phyloP scores from a whole-genome alignment of 768 basidiomycete genomes.

The Rubroboletus satanas region DNA sequence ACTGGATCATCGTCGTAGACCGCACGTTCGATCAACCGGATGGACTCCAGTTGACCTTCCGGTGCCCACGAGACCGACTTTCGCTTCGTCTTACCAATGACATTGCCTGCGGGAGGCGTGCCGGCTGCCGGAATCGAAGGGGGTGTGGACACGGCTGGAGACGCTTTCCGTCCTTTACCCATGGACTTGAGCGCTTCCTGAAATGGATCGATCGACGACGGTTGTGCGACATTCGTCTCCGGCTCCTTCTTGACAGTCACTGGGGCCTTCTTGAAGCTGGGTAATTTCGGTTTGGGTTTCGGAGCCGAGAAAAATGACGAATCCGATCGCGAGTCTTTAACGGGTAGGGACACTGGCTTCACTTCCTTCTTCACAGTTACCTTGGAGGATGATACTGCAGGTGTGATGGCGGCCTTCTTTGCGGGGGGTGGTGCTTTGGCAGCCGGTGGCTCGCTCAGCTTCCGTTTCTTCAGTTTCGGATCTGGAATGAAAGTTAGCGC shows the following conservation, averaged over 20 bases:
- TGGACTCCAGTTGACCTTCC: conserved; percentile 66
- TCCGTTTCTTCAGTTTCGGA: conserved; percentile 69
- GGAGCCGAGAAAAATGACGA: conserved; percentile 87
- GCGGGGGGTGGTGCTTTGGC: conserved; percentile 48
- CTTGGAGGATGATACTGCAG: conserved; percentile 23
- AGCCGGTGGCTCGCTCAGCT: conserved; percentile 51
- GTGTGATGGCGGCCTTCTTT: conserved; percentile 59
- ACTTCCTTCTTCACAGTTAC: conserved; percentile 56
- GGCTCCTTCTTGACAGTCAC: conserved; percentile 47
- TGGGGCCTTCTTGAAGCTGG: conserved; percentile 81
- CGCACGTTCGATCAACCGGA: conserved; percentile 80
- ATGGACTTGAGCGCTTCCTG: conserved; percentile 78
- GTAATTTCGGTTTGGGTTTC: conserved; percentile 78
- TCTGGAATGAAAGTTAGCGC: conserved; percentile 39
- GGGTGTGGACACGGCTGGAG: conserved; percentile 59
- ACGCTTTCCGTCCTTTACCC: conserved; percentile 57
- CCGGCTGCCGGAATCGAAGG: conserved; percentile 36
- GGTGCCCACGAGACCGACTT: conserved; percentile 79
- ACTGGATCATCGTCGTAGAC: conserved; percentile 85
- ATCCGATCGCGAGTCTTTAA: conserved; percentile 80
- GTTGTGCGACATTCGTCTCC: conserved; percentile 63
- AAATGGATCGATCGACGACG: conserved; percentile 76
- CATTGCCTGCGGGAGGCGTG: conserved; percentile 36
- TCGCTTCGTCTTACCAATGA: conserved; percentile 56
- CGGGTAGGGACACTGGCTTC: conserved; percentile 32